Base-by-base conservation (phyloP, 371 early-diverging fungal genomes). In the Lichtheimia corymbifera region DNA sequence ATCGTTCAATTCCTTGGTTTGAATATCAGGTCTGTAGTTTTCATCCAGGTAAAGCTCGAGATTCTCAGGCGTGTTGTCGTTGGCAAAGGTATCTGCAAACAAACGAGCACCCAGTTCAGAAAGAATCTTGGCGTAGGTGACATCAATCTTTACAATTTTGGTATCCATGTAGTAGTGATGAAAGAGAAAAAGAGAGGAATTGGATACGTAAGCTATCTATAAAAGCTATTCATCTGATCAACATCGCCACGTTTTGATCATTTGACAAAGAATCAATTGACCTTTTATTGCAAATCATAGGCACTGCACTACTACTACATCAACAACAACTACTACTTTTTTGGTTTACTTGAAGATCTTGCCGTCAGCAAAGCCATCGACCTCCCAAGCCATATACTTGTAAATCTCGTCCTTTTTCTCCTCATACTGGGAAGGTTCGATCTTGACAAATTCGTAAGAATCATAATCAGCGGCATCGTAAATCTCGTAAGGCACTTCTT, bases 381-480 rank as follows among this genome's bases (percentile, higher is more conserved):
- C 74, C 53, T 79, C 79, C 79, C 79, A 79, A 64, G 79, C 73
- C 61, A 79, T 61, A 62, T 68, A 79, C 69, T 76, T 73, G 65
- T 67, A 71, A 62, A 79, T 68, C 50, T 79, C 79, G 20, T 79
- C 74, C 76, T 79, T 79, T 71, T 73, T 79, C 51, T 73, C 74
- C 80, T 66, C 87, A 72, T 68, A 83, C 67, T 76, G 77, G 72
- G 68, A 64, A 53, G 83, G 92, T 76, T 94, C 89, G 59, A 88
- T 89, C 83, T 90, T 91, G 68, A 76, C 82, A 84, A 92, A 97
- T 66, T 63, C 71, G 87, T 86, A 97, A 55, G 92, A 93, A 42
- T 88, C 91, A 76, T 73, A 96, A 81, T 96, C 97, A 66, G 96
- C 88, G 63, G 93, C 89, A 75, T 96, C 95, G 50, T 66, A 76